Conservation (phyloP, 2,329 filamentous ascomycete genomes). For the Myriosclerotinia curreyana region DNA sequence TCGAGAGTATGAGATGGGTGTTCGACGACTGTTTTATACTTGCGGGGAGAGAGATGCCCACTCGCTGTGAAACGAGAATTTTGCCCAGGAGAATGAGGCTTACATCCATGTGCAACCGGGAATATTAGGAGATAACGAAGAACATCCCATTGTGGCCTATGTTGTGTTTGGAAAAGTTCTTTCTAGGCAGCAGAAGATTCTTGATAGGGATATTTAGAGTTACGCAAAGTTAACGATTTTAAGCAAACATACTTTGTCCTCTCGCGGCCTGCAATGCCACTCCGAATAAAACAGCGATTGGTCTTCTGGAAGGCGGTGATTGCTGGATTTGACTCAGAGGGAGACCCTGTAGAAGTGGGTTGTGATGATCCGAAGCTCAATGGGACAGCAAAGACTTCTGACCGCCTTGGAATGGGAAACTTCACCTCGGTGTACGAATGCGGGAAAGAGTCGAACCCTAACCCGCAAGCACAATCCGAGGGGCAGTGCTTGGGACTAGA, state of each 20-base stretch:
- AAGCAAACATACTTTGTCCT: slow-evolving; percentile 14
- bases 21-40: slow-evolving; percentile 15
- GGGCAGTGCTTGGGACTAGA: background rate
- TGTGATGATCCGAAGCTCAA: background rate
- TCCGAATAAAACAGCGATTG: slow-evolving; percentile 12
- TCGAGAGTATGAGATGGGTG: slow-evolving; percentile 3
- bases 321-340: background rate
- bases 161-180: background rate
- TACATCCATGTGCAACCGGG: slow-evolving; percentile 1
- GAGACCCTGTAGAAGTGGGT: background rate
- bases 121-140: slow-evolving; percentile 18
- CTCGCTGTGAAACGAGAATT: slow-evolving; percentile 1
- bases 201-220: background rate
- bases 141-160: background rate
- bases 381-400: background rate
- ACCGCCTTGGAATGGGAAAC: background rate
- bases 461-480: slow-evolving; percentile 6
- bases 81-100: slow-evolving; percentile 14
- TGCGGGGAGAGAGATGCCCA: background rate
- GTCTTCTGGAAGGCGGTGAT: background rate
- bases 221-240: background rate
- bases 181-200: background rate
- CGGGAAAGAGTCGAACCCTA: slow-evolving; percentile 8
- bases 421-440: slow-evolving; percentile 16
- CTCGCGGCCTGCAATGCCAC: slow-evolving; percentile 7